Percentiles rank a stretch among this genome's conserved stretches.
phyloP scores from a whole-genome alignment of 2,329 filamentous ascomycete genomes.

The Neurospora sp. region DNA sequence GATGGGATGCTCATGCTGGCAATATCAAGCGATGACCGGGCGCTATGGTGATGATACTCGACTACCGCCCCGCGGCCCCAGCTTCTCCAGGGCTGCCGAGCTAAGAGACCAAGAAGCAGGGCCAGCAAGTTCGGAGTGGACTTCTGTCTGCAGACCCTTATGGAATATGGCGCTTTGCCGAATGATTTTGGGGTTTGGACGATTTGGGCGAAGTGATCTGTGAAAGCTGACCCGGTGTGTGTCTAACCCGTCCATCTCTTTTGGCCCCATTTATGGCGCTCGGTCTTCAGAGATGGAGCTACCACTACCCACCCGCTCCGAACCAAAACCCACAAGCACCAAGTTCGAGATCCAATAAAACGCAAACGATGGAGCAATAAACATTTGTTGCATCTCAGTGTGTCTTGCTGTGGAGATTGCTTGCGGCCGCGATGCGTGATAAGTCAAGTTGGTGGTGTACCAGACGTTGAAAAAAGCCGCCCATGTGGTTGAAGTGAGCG shows the following conservation, averaged over 20 bases:
- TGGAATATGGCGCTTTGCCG: background rate
- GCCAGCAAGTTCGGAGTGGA: background rate
- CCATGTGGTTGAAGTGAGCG: background rate
- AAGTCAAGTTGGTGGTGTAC: background rate
- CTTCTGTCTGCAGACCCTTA: background rate
- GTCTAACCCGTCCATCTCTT: background rate
- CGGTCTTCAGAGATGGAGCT: background rate
- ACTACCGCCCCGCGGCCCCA: background rate
- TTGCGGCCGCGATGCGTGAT: background rate
- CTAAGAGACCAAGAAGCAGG: background rate
- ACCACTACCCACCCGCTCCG: background rate
- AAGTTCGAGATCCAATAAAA: background rate
- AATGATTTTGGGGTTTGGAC: background rate
- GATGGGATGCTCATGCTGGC: background rate
- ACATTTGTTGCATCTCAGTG: background rate
- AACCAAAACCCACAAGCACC: background rate
- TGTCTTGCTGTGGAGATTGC: background rate
- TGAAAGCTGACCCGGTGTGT: background rate
- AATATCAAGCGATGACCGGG: background rate
- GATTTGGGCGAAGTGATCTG: background rate
- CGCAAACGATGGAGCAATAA: background rate
- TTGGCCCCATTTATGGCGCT: background rate
- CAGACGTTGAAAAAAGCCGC: background rate
- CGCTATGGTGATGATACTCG: background rate
- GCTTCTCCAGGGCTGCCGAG: background rate